Conservation (phyloP, 2,329 filamentous ascomycete species). For the Apiospora kogelbergensis region DNA sequence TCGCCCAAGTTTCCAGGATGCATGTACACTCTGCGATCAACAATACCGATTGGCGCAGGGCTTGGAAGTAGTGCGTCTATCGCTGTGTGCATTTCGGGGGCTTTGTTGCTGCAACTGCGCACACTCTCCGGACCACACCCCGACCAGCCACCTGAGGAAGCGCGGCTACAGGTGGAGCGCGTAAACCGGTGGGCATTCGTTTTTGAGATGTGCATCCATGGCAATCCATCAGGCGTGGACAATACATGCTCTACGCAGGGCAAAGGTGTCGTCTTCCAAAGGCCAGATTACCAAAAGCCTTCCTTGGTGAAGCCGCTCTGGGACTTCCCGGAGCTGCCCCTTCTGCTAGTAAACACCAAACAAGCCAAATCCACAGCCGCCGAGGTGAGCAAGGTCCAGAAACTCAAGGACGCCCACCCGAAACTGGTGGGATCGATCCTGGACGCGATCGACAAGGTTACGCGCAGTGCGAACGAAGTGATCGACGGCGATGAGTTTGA, state of each 20-base stretch:
- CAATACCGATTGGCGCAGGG: conserved; percentile 88
- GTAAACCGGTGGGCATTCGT: conserved; percentile 99
- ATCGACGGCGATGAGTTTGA: conserved; percentile 67
- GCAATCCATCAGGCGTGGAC: conserved; percentile 93
- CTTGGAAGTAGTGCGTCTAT: conserved; percentile 94
- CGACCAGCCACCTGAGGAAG: conserved; percentile 85
- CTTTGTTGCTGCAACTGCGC: conserved; percentile 83
- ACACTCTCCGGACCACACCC: conserved; percentile 88
- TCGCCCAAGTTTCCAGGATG: conserved; percentile 76
- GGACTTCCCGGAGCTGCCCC: conserved; percentile 87
- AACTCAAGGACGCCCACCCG: conserved; percentile 70
- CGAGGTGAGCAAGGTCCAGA: conserved; percentile 84
- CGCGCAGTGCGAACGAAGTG: conserved; percentile 52
- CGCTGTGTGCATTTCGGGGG: conserved; percentile 81
- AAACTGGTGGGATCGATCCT: conserved; percentile 78
- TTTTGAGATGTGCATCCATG: conserved; percentile 94
- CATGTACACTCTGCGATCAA: conserved; percentile 88
- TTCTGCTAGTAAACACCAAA: conserved; percentile 86
- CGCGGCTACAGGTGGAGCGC: conserved; percentile 85
- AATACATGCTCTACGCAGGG: conserved; percentile 94
- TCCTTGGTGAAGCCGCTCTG: conserved; percentile 75
- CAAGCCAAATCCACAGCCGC: conserved; percentile 81
- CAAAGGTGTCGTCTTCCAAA: conserved; percentile 89
- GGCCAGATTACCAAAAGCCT: conserved; percentile 74
- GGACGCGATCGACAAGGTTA: conserved; percentile 78